Percentiles rank a stretch among this genome's conserved stretches.
phyloP scores from a whole-genome alignment of 805 yeast genomes.

The Cyberlindnera veronae region DNA sequence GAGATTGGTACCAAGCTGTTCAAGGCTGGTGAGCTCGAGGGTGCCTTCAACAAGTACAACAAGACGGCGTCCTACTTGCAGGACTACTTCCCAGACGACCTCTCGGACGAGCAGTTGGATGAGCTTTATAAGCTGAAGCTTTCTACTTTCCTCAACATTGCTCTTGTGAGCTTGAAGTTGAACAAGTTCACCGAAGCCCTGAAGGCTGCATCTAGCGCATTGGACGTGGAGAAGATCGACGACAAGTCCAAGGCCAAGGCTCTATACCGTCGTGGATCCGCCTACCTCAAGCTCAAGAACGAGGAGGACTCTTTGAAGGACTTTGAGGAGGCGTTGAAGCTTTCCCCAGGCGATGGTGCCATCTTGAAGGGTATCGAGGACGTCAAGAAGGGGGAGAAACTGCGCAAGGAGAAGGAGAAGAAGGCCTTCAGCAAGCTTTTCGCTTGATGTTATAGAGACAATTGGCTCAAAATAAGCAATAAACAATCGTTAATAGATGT shows the following conservation, averaged over 20 bases:
- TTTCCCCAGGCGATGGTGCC: slow-evolving; percentile 70
- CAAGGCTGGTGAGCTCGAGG: slow-evolving; percentile 55
- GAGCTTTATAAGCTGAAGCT: slow-evolving; percentile 52
- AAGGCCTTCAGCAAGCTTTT: slow-evolving; percentile 75
- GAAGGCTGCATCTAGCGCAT: slow-evolving; percentile 60
- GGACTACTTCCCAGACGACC: slow-evolving; percentile 71
- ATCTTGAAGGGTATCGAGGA: slow-evolving; percentile 61
- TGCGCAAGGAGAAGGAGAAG: slow-evolving; percentile 63
- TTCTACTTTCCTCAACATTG: slow-evolving; percentile 66
- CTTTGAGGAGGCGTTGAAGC: slow-evolving; percentile 58
- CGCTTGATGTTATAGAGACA: slow-evolving; percentile 14
- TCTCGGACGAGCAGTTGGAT: slow-evolving; percentile 50
- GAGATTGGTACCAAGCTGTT: slow-evolving; percentile 73
- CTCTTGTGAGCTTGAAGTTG: slow-evolving; percentile 68
- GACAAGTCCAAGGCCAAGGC: slow-evolving; percentile 81
- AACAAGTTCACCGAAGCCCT: slow-evolving; percentile 52
- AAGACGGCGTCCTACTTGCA: slow-evolving; percentile 69
- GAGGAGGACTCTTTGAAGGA: slow-evolving; percentile 67
- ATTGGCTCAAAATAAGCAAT: neutral
- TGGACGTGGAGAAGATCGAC: slow-evolving; percentile 51
- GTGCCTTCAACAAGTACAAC: slow-evolving; percentile 61
- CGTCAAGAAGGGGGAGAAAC: slow-evolving; percentile 48
- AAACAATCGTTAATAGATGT: no score
- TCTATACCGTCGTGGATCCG: slow-evolving; percentile 78
- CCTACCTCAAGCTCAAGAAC: slow-evolving; percentile 58